Evolutionary conservation across 257 asterid genomes (phyloP), one percentile per base, ranked within the genome.

Genomic region (Avicennia marina): DNA sequence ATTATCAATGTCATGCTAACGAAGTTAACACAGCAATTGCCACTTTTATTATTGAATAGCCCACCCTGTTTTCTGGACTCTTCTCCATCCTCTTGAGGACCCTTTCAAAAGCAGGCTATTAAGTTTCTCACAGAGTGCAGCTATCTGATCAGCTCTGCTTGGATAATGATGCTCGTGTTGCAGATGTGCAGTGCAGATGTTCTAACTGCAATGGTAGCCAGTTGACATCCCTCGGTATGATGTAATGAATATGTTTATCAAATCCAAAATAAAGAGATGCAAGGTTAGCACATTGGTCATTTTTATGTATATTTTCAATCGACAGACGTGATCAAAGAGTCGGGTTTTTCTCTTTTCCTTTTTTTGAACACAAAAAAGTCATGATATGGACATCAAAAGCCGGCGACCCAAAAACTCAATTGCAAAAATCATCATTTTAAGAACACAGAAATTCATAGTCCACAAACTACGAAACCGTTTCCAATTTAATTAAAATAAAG

Each of bases 61-160:
- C 75, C 72, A 86, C 96, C 76, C 85, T 80, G 67, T 96, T 95
- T 66, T 85, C 90, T 0, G 94, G 76, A 61, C 70, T 78, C 64
- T 46, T 78, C 78, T 78, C 81, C 98, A 91, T 88, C 72, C 86
- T 83, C 64, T 83, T 75, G 17, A 91, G 88, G 44, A 91, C 87
- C 72, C 86, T 78, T 63, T 85, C 78, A 48, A 91, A 91, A 52
- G 96, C 95, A 42, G 94, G 95, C 63, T 63, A 75, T 25, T 97
- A 95, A 1, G 97, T 91, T 4, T 91, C 73, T 91, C 97, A 15
- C 98, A 96, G 20, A 88, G 67, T 1, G 98, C 95, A 76, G 95
- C 95, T 46, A 91, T 88, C 59, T 85, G 73, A 64, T 91, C 95
- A 21, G 95, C 96, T 74, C 96, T 74, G 47, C 98, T 72, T 4